These are phyloP conservation scores for Pachysolen tannophilus DNA, from an alignment of 805 yeast species.

Conservation along the genomic window DNA sequence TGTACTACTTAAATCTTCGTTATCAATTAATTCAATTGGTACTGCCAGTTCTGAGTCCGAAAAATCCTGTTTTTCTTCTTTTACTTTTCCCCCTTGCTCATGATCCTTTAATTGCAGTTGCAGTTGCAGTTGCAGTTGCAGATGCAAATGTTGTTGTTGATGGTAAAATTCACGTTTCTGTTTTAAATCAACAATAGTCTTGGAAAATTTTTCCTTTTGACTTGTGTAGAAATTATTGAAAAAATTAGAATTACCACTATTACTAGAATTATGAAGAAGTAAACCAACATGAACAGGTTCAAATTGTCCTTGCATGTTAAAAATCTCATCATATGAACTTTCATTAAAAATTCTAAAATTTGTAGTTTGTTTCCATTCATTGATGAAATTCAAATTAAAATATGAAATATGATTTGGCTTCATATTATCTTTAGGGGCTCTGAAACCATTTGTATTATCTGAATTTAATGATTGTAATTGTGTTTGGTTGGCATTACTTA, in stretches of 20 bases:
- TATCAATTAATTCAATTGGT: no score
- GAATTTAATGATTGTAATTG: slow-evolving; percentile 23
- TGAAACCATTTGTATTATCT: not conserved
- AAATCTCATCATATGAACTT: slow-evolving; percentile 61
- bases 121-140: no score
- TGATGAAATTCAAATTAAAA: slow-evolving; percentile 38
- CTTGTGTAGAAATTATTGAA: not conserved
- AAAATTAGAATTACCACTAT: no score
- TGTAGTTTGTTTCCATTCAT: slow-evolving; percentile 45
- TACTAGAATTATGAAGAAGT: not conserved
- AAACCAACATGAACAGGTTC: slow-evolving; percentile 33
- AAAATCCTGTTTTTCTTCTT: no score
- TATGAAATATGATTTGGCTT: slow-evolving; percentile 20
- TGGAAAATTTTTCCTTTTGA: not conserved
- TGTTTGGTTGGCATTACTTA: slow-evolving; percentile 27
- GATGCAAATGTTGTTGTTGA: no score
- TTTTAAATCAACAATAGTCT: not conserved
- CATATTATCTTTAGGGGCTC: not conserved
- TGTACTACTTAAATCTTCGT: no score
- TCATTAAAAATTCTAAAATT: slow-evolving; percentile 47
- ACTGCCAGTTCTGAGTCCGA: no score
- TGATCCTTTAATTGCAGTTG: no score
- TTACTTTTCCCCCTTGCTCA: no score
- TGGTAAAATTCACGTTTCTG: not conserved
- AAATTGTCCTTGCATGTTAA: slow-evolving; percentile 37